phyloP scores from a whole-genome alignment of 164 flowering plant genomes.

The Saururus chinensis region DNA sequence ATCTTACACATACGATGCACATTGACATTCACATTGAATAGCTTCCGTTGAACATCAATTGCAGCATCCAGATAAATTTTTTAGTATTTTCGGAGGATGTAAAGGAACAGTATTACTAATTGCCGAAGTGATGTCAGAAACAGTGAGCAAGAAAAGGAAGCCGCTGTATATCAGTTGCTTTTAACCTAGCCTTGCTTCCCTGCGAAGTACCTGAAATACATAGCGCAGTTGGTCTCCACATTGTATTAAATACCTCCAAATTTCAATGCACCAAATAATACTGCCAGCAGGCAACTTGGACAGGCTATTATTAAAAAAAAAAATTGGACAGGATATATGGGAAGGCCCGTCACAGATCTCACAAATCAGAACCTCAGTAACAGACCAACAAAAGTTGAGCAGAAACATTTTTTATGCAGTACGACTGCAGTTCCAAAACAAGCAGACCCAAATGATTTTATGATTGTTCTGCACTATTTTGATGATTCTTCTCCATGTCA shows the following conservation, averaged over 20 bases:
- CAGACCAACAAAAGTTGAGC: neutral
- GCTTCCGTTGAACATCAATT: too few relatives aligned
- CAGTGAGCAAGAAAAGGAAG: too few relatives aligned
- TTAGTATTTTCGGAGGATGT: too few relatives aligned
- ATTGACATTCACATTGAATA: too few relatives aligned
- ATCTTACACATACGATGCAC: too few relatives aligned
- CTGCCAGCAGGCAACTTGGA: neutral
- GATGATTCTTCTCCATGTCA: neutral
- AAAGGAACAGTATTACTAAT: too few relatives aligned
- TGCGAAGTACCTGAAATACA: conserved; percentile 45
- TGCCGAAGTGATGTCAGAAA: too few relatives aligned
- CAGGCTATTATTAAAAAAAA: too few relatives aligned
- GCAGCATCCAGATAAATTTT: too few relatives aligned
- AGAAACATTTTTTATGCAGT: too few relatives aligned
- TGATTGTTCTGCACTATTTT: neutral
- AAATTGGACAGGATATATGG: too few relatives aligned
- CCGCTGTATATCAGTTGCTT: neutral
- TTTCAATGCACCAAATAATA: neutral
- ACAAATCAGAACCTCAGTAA: neutral
- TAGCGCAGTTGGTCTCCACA: neutral
- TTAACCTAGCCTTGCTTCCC: conserved; percentile 71
- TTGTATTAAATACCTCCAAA: too few relatives aligned
- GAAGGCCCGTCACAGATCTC: neutral
- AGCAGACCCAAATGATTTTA: neutral
- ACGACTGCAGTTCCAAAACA: neutral